Evolutionary conservation across 1,284 basidiomycete species (phyloP), one percentile per base, ranked within the genome.

Genomic region (Ceratobasidium sp.): DNA sequence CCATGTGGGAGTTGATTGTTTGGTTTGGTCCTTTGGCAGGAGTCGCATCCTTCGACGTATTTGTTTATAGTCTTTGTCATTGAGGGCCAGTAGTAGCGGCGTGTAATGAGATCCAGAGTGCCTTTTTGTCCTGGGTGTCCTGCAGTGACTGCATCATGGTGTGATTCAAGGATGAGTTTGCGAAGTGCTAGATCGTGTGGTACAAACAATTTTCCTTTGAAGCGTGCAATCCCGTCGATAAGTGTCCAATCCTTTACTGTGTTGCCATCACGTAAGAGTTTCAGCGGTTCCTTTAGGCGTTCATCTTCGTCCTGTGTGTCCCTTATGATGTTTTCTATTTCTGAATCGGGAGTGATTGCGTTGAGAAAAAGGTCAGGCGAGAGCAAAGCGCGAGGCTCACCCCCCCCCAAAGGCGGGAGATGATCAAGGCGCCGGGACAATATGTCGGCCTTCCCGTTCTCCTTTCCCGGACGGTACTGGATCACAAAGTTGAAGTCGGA

Each of bases 381-480:
- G 9, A 67, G 47, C 13, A 67, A 32, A 67, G 50, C 63, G 18
- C 41, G 63, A 35, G n/a, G 41, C 35, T 67, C 63, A 43, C 49
- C 49, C 63, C 63, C 63, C 49, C 26, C 63, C 41, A 38, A 16
- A 28, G 63, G 63, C 23, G 7, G 7, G n/a, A 43, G 26, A 46
- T 79, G 78, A 59, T 85, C 83, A 16, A 78, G 64, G 30, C 80
- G 55, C n/a, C 80, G 57, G 0, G 83, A 85, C 0, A 88, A 77
- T 0, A 82, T 77, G 73, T 87, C 84, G 0, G 83, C 76, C 35
- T 80, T 79, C 0, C 73, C 73, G 49, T 81, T 82, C 5, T 74
- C 38, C 13, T 75, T 76, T 0, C 85, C 84, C 0, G 84, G 82
- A 5, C 78, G 76, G 72, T 86, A 84, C 0, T 77, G 55, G 0